Conservation (phyloP, 208 protist genomes). For the Eutreptiella sp. region DNA sequence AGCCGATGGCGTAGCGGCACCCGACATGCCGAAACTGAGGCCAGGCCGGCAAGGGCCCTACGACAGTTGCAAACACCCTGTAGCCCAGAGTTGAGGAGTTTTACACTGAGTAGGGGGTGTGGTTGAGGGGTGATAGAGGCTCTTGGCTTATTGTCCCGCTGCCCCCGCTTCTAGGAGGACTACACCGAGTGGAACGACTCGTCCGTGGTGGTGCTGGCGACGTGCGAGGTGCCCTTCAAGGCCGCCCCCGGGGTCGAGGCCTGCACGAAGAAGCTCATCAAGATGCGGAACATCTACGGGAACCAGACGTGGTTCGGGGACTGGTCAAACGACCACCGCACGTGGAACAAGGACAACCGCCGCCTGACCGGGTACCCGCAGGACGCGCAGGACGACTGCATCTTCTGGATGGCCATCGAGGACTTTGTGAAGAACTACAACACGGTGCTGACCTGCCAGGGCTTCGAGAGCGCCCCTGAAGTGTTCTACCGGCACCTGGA, state of each 20-base stretch:
- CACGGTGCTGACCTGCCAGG: conserved; percentile 5
- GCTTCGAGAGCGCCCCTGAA: conserved; percentile 6
- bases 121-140: no score
- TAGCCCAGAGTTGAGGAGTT: no score
- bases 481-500: background rate
- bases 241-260: no score
- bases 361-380: conserved; percentile 5
- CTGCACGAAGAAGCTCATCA: conserved; percentile 2
- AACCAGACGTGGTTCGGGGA: conserved; percentile 12
- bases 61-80: no score
- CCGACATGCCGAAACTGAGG: no score
- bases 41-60: no score
- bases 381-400: conserved; percentile 18
- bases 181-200: conserved; percentile 10
- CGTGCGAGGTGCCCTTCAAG: conserved; percentile 13
- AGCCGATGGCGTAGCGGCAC: no score
- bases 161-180: background rate
- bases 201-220: background rate
- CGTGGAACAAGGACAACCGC: conserved; percentile 1
- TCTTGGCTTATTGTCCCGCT: background rate
- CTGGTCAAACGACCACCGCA: background rate
- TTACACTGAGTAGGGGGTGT: no score
- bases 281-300: conserved; percentile 4
- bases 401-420: conserved; percentile 7
- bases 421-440: conserved; percentile 1